These are phyloP conservation scores for Nyctanthes arbortristis DNA, from an alignment of 257 asterid species.

Conservation along the genomic window DNA sequence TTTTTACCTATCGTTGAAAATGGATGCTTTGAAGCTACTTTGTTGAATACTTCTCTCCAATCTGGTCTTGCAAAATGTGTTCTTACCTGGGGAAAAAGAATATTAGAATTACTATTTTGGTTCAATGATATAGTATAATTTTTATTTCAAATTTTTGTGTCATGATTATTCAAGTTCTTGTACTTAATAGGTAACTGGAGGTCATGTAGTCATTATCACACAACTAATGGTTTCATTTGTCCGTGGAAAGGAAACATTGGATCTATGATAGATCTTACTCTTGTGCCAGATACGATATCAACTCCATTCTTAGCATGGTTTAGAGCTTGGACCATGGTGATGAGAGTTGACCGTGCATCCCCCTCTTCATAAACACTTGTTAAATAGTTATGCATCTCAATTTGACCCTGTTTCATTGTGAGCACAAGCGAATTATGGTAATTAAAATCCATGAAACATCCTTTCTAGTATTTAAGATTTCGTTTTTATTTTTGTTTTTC, in stretches of 20 bases:
- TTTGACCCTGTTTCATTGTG: conserved; percentile 63
- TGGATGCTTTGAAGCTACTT: conserved; percentile 78
- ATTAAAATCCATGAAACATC: background rate
- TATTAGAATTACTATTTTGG: background rate
- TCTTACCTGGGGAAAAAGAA: conserved; percentile 62
- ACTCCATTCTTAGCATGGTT: conserved; percentile 96
- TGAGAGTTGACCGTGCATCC: conserved; percentile 92
- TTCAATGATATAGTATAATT: background rate
- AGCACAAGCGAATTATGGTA: background rate
- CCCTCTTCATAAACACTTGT: conserved; percentile 95
- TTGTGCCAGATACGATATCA: conserved; percentile 91
- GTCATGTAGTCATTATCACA: background rate
- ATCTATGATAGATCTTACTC: conserved; percentile 44
- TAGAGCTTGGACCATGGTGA: conserved; percentile 96
- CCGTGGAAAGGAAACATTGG: background rate
- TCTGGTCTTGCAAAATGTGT: conserved; percentile 48
- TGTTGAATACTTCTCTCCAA: conserved; percentile 83
- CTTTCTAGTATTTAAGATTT: background rate
- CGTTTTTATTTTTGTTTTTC: too few relatives aligned
- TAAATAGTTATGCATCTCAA: conserved; percentile 94
- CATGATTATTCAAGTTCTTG: background rate
- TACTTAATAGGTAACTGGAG: background rate
- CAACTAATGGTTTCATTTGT: background rate
- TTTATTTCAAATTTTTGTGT: background rate
- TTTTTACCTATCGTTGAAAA: conserved; percentile 74